These are phyloP conservation scores for Ogataea henricii DNA, from an alignment of 805 yeast genomes.

Conservation along the genomic window DNA sequence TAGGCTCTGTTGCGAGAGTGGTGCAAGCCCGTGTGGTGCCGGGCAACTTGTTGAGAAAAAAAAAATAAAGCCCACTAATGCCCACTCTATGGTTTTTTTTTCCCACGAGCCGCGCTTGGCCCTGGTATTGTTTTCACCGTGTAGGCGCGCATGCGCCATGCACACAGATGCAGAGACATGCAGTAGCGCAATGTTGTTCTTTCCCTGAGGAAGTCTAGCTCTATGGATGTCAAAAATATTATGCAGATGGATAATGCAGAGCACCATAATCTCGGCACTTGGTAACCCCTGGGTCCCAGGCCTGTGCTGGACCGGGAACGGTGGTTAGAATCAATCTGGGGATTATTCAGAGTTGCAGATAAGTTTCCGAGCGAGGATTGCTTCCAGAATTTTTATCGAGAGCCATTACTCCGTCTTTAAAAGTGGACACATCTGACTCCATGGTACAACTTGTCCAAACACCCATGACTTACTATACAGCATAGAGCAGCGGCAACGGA, in stretches of 20 bases:
- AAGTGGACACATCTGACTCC: conserved; percentile 2
- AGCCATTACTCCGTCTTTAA: not conserved
- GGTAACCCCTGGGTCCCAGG: too few species aligned
- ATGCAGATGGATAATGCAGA: conserved; percentile 7
- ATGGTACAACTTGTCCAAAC: not conserved
- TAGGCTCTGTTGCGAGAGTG: not conserved
- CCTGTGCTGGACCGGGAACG: not conserved
- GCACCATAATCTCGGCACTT: not conserved
- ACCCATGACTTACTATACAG: not conserved
- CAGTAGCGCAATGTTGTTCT: not conserved
- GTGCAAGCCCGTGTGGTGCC: not conserved
- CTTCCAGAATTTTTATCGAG: conserved; percentile 6
- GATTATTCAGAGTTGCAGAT: conserved; percentile 6
- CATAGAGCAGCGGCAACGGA: not conserved
- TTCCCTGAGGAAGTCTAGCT: conserved; percentile 3
- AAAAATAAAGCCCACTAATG: too few species aligned
- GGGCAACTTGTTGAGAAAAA: not conserved
- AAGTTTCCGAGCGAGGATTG: conserved; percentile 3
- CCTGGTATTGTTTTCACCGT: not conserved
- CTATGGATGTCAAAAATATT: conserved; percentile 4
- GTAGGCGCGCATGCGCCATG: not conserved
- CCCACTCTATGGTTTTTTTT: not conserved
- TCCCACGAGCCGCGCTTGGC: conserved; percentile 1
- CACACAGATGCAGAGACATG: not conserved
- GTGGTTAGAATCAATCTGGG: not conserved